phyloP scores from a whole-genome alignment of 2,329 filamentous ascomycete genomes.

The Epichloe scottii region DNA sequence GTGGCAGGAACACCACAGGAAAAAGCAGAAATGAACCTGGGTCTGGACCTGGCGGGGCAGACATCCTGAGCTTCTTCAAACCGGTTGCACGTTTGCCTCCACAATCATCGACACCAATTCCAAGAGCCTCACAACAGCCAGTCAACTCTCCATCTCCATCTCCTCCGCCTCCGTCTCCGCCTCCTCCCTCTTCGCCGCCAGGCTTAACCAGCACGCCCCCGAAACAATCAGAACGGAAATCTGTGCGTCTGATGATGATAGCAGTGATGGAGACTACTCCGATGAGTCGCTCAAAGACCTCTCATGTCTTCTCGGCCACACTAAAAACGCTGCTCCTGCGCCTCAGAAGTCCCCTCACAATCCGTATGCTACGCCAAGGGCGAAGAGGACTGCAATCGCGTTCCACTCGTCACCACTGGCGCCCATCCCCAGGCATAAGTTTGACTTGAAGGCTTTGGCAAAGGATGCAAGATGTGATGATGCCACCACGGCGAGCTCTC shows the following conservation, averaged over 20 bases:
- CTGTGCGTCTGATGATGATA: slow-evolving; percentile 60
- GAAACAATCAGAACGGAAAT: slow-evolving; percentile 32
- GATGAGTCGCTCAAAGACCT: slow-evolving; percentile 47
- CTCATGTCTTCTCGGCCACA: slow-evolving; percentile 18
- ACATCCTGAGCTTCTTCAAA: slow-evolving; percentile 28
- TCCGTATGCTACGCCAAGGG: slow-evolving; percentile 29
- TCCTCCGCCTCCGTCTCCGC: slow-evolving; percentile 13
- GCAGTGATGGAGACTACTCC: slow-evolving; percentile 39
- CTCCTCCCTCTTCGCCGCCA: slow-evolving; percentile 14
- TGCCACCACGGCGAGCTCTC: slow-evolving; percentile 43
- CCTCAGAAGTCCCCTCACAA: slow-evolving; percentile 8
- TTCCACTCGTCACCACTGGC: slow-evolving; percentile 36
- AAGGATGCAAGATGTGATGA: slow-evolving; percentile 46
- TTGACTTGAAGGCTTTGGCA: slow-evolving; percentile 50
- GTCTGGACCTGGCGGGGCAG: slow-evolving; percentile 10
- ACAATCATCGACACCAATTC: slow-evolving; percentile 4
- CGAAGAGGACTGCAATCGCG: slow-evolving; percentile 31
- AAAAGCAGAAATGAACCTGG: not conserved
- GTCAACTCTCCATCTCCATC: not conserved
- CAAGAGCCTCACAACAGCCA: slow-evolving; percentile 1
- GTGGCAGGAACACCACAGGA: slow-evolving; percentile 9
- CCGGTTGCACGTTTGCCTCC: slow-evolving; percentile 12
- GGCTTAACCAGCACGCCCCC: slow-evolving; percentile 15
- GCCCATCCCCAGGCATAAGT: slow-evolving; percentile 44
- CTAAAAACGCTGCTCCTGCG: slow-evolving; percentile 6